phyloP scores from a whole-genome alignment of 2,329 filamentous ascomycete species.

The Tolypocladium inflatum region DNA sequence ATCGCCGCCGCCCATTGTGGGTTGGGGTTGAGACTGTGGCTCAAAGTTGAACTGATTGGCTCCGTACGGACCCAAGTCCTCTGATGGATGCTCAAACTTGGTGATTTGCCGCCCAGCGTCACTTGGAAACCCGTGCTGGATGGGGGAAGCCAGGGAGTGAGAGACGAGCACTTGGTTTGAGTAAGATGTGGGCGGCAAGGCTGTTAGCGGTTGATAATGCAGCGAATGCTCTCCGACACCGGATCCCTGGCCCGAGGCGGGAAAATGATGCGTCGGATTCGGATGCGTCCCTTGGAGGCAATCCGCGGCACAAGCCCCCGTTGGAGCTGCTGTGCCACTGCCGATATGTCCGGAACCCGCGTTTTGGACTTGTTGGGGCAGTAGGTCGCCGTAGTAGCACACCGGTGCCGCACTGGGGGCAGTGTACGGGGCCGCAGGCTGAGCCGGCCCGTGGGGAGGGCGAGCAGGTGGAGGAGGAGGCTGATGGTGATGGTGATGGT shows the following conservation, averaged over 20 bases:
- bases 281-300: not conserved
- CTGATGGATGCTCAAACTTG: not conserved
- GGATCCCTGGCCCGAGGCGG: not conserved
- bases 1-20: constrained; percentile 2
- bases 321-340: not conserved
- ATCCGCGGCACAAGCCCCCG: not conserved
- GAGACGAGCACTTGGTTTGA: not conserved
- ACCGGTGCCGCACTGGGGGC: not conserved
- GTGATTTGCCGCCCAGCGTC: not conserved
- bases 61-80: not conserved
- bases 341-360: not conserved
- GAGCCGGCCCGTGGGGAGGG: not conserved
- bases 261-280: not conserved
- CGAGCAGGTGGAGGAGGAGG: not conserved
- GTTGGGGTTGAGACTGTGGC: not conserved
- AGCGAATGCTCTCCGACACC: not conserved
- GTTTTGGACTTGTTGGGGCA: not conserved
- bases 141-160: not conserved
- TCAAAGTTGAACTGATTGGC: not conserved
- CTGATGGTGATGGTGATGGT: not conserved
- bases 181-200: not conserved
- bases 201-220: not conserved
- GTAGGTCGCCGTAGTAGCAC: not conserved
- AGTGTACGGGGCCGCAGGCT: not conserved
- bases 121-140: not conserved